phyloP scores from a whole-genome alignment of 495 filamentous ascomycete genomes.

The Penicillium egyptiacum region DNA sequence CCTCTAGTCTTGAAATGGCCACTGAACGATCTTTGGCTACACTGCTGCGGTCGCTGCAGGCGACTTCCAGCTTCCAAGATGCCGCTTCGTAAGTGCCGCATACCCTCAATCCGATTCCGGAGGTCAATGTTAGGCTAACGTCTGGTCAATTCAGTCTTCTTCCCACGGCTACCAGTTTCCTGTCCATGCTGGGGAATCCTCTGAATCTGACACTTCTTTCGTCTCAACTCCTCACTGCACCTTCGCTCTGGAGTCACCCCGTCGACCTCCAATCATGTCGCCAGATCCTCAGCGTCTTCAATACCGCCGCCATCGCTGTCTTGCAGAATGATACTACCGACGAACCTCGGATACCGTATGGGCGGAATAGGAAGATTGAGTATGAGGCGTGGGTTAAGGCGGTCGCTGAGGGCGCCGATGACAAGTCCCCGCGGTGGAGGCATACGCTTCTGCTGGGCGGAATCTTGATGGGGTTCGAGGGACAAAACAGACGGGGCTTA shows the following conservation, averaged over 20 bases:
- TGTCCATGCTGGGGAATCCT: constrained; percentile 83
- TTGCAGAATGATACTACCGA: constrained; percentile 54
- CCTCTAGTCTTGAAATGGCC: constrained; percentile 32
- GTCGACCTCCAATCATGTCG: constrained; percentile 72
- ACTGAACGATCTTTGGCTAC: constrained; percentile 53
- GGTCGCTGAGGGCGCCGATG: constrained; percentile 79
- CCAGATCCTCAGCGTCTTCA: constrained; percentile 82
- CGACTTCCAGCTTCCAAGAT: constrained; percentile 50
- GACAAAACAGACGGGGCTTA: constrained; percentile 62
- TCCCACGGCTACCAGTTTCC: constrained; percentile 74
- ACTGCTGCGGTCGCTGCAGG: constrained; percentile 54
- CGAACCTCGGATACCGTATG: constrained; percentile 38
- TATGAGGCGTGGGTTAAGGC: constrained; percentile 81
- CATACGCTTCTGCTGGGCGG: constrained; percentile 81
- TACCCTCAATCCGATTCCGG: constrained; percentile 2
- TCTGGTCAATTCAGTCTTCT: constrained; percentile 56
- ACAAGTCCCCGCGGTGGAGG: constrained; percentile 81
- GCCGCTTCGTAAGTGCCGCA: constrained; percentile 50
- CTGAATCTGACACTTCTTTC: constrained; percentile 87
- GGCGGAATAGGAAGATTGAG: constrained; percentile 49
- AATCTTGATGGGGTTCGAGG: constrained; percentile 78
- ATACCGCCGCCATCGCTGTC: constrained; percentile 71
- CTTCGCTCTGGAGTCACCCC: constrained; percentile 78
- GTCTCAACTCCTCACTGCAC: constrained; percentile 82
- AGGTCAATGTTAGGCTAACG: constrained; percentile 16